Evolutionary conservation across 2,329 filamentous ascomycete genomes (phyloP).

Genomic region (Thyridium curvatum): DNA sequence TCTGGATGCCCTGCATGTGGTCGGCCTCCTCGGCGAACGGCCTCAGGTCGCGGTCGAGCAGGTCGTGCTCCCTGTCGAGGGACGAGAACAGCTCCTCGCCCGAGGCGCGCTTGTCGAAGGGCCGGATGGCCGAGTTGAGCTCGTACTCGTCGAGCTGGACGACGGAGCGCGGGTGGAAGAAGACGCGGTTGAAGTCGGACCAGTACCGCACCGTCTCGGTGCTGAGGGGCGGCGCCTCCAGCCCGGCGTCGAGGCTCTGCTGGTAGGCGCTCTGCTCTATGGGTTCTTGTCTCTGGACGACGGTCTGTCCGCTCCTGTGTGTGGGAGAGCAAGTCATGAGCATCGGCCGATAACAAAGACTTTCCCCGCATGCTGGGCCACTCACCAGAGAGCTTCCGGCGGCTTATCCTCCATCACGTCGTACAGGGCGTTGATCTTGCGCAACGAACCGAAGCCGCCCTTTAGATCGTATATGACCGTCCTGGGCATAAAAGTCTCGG

Average conservation of each 20-base stretch:
- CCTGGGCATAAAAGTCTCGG: slow-evolving; percentile 87
- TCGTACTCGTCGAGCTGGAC: slow-evolving; percentile 85
- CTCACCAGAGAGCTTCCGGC: slow-evolving; percentile 30
- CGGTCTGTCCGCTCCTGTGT: slow-evolving; percentile 56
- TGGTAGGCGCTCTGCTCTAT: slow-evolving; percentile 74
- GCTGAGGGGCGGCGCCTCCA: slow-evolving; percentile 54
- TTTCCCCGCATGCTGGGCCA: not conserved
- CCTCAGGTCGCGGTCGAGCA: slow-evolving; percentile 85
- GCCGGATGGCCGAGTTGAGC: slow-evolving; percentile 70
- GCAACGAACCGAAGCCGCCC: slow-evolving; percentile 81
- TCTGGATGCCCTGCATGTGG: slow-evolving; percentile 80
- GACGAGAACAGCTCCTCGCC: slow-evolving; percentile 70
- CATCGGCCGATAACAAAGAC: not conserved
- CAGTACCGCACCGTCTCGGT: slow-evolving; percentile 79
- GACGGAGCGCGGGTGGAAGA: slow-evolving; percentile 82
- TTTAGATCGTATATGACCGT: slow-evolving; percentile 94
- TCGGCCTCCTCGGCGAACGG: slow-evolving; percentile 92
- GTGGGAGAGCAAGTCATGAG: not conserved
- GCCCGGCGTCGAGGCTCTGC: slow-evolving; percentile 67
- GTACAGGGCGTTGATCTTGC: slow-evolving; percentile 85
- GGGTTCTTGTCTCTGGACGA: slow-evolving; percentile 60
- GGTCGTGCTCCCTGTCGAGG: slow-evolving; percentile 73
- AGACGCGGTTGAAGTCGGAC: slow-evolving; percentile 94
- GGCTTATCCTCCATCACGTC: slow-evolving; percentile 40
- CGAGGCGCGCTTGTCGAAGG: slow-evolving; percentile 70